Conservation (phyloP, 805 yeast genomes). For the Myxozyma udenii region DNA sequence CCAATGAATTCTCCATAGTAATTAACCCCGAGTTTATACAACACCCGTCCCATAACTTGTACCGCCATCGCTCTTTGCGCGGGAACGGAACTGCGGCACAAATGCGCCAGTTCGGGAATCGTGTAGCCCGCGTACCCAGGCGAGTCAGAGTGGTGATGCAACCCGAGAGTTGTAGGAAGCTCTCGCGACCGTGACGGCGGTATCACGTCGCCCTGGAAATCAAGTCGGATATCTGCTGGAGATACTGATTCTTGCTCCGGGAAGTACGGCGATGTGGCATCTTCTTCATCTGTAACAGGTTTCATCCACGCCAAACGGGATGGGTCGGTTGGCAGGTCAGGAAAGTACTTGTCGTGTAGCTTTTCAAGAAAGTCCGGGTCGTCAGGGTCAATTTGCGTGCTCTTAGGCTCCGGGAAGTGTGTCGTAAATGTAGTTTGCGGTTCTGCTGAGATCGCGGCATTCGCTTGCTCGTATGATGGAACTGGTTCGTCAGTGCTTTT, state of each 20-base stretch:
- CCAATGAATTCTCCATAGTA: slow-evolving; percentile 49
- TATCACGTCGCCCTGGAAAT: slow-evolving; percentile 76
- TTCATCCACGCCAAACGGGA: slow-evolving; percentile 90
- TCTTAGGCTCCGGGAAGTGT: slow-evolving; percentile 21
- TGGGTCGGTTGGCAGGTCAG: slow-evolving; percentile 81
- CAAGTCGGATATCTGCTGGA: slow-evolving; percentile 72
- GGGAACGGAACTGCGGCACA: slow-evolving; percentile 72
- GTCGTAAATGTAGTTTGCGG: not conserved
- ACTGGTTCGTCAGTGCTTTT: not conserved
- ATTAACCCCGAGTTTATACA: slow-evolving; percentile 69
- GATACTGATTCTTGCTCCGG: slow-evolving; percentile 42
- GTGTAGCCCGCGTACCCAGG: slow-evolving; percentile 94
- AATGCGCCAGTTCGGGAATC: slow-evolving; percentile 71
- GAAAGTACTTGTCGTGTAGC: slow-evolving; percentile 80
- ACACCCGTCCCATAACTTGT: slow-evolving; percentile 79
- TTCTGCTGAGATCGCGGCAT: not conserved
- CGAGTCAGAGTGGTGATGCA: slow-evolving; percentile 87
- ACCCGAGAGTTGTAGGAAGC: slow-evolving; percentile 59
- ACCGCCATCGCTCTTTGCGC: slow-evolving; percentile 86
- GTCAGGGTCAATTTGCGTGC: slow-evolving; percentile 52
- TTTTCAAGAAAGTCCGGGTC: slow-evolving; percentile 78
- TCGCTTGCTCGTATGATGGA: not conserved
- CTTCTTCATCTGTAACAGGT: slow-evolving; percentile 47
- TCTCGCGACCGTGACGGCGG: slow-evolving; percentile 51
- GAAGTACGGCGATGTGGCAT: slow-evolving; percentile 40